A percentile compares a stretch with the other conserved stretches of the same genome.
Conservation (phyloP, 352 stramenopile species). For the Albugo laibachii region DNA sequence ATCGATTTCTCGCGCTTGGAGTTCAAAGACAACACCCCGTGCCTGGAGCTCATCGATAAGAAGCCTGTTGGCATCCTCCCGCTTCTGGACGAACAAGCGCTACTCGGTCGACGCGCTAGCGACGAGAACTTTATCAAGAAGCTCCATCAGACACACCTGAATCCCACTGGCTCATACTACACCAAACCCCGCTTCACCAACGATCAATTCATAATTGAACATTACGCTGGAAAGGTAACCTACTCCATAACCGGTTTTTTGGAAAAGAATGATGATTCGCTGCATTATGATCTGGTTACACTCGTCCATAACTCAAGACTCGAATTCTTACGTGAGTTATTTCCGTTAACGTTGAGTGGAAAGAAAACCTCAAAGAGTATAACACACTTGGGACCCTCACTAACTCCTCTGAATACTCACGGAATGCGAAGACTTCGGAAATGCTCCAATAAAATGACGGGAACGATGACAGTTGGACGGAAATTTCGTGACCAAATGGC, state of each 20-base stretch:
- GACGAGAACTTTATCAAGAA: constrained; percentile 87
- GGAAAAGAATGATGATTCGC: constrained; percentile 96
- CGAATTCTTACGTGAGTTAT: constrained; percentile 58
- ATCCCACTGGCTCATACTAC: constrained; percentile 73
- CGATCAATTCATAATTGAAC: constrained; percentile 91
- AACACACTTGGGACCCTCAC: constrained; percentile 12
- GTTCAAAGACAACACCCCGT: constrained; percentile 88
- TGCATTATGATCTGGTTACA: constrained; percentile 81
- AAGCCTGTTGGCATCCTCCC: constrained; percentile 83
- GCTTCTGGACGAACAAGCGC: constrained; percentile 92
- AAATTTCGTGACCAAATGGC: constrained; percentile 83
- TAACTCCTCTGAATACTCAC: constrained; percentile 8
- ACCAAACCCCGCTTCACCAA: constrained; percentile 73
- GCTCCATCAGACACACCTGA: constrained; percentile 73
- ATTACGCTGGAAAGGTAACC: constrained; percentile 92
- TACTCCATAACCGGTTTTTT: constrained; percentile 93
- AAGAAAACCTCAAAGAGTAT: background rate
- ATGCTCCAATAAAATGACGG: constrained; percentile 75
- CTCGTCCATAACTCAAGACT: constrained; percentile 75
- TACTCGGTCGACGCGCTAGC: constrained; percentile 78
- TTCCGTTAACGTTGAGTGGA: constrained; percentile 8
- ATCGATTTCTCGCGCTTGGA: constrained; percentile 83
- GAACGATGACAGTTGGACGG: constrained; percentile 76
- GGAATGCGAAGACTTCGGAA: constrained; percentile 31
- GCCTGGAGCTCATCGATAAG: constrained; percentile 85